Percentiles rank a stretch among this genome's conserved stretches.
Conservation (phyloP, 2,329 filamentous ascomycete genomes). For the Colletotrichum higginsianum region DNA sequence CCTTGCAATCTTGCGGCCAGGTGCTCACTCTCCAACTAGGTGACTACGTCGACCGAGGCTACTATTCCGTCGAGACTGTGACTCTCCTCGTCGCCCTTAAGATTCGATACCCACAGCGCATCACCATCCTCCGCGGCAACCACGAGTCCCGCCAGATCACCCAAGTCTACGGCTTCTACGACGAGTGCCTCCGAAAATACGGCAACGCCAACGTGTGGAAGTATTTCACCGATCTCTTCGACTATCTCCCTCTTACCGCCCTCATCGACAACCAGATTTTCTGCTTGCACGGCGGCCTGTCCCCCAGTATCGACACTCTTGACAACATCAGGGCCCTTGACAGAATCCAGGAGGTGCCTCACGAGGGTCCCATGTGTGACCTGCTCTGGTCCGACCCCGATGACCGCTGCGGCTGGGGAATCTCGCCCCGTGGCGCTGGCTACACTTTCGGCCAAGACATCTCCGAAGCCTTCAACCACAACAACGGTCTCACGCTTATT, state of each 20-base stretch:
- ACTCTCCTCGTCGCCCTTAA: slow-evolving; percentile 96
- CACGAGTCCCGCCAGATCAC: slow-evolving; percentile 99
- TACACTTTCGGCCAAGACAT: slow-evolving; percentile 98
- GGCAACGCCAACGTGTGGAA: slow-evolving; percentile 99
- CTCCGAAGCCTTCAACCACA: slow-evolving; percentile 98
- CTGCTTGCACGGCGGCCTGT: slow-evolving; percentile 96
- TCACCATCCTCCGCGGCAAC: slow-evolving; percentile 98
- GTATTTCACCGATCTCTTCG: slow-evolving; percentile 98
- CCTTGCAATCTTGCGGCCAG: slow-evolving; percentile 23
- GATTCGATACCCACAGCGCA: slow-evolving; percentile 97
- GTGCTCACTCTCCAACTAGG: slow-evolving; percentile 65
- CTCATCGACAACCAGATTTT: slow-evolving; percentile 99
- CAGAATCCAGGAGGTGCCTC: slow-evolving; percentile 97
- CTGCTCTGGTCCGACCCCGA: slow-evolving; percentile 98
- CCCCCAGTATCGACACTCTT: slow-evolving; percentile 94
- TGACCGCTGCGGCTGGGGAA: slow-evolving; percentile 96
- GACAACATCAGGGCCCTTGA: slow-evolving; percentile 97
- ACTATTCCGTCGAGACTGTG: slow-evolving; percentile 99
- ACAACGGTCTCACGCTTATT: slow-evolving; percentile 96
- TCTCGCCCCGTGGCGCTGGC: slow-evolving; percentile 92
- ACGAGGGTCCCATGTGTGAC: slow-evolving; percentile 98
- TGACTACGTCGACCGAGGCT: slow-evolving; percentile 98
- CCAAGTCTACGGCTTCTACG: slow-evolving; percentile 99
- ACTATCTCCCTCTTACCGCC: slow-evolving; percentile 96
- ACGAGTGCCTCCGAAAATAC: slow-evolving; percentile 98